Base-by-base conservation (phyloP, 2,329 filamentous ascomycete species). In the Xylariaceae sp. region DNA sequence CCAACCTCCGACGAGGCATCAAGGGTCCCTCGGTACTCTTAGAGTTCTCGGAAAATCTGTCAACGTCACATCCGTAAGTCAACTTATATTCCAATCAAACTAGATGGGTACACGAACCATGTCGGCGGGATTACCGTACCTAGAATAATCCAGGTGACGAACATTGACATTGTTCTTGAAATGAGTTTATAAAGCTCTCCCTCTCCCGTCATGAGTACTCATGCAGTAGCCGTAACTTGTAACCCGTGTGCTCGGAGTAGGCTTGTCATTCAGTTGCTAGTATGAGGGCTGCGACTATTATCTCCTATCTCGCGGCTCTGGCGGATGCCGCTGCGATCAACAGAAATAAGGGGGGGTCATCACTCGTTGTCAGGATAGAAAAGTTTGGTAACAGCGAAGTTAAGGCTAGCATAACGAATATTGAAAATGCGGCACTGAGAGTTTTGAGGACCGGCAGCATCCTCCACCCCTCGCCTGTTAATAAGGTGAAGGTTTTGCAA, bases 331-430 rank as follows among this genome's bases (percentile, higher is more conserved):
- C 45, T 14, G 53, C 39, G 21, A 31, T 50, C 17, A 56, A 50
- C 26, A 14, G 36, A n/a, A n/a, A n/a, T 3, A 33, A 4, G 26
- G 39, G 37, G 11, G 26, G 40, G 26, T 58, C 55, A n/a, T 72
- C 75, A 24, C 62, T 78, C 33, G 68, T 73, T 2, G 75, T 78
- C 55, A 71, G 76, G 64, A 74, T 82, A 43, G 70, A 77, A 63
- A 70, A 76, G 58, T 64, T 74, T n/a, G 78, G 76, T 52, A 82
- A 83, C 69, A 76, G 78, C 16, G 74, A 75, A 52, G 74, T 84
- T 59, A 82, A 80, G 69, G 78, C 80, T 28, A 69, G 72, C 37
- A 72, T 84, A 53, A 80, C 78, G 60, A 83, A 83, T 72, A 79
- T 71, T 29, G 80, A 80, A 21, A 72, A 72, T 34, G 72, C 68